Conservation (phyloP, 2,329 filamentous ascomycete species). For the Cladobotryum protrusum region DNA sequence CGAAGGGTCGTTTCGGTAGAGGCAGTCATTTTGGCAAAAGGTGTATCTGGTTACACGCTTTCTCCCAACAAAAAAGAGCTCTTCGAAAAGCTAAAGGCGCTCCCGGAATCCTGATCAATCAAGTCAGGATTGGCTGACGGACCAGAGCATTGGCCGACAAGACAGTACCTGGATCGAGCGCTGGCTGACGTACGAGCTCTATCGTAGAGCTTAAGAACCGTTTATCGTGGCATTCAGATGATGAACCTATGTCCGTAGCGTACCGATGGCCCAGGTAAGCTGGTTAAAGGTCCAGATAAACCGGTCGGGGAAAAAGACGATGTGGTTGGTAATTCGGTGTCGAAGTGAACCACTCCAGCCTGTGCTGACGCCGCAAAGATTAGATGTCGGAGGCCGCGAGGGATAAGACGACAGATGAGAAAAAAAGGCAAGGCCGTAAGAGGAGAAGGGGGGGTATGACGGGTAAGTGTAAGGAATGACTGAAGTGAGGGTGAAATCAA, state of each 20-base stretch:
- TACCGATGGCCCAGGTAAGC: neutral
- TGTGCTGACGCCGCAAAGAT: neutral
- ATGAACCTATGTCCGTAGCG: neutral
- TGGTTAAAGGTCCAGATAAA: neutral
- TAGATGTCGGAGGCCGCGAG: conserved; percentile 8
- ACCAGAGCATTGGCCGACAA: conserved; percentile 14
- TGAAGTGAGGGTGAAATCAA: conserved; percentile 33
- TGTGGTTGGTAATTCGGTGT: neutral
- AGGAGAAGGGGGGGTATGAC: conserved; percentile 9
- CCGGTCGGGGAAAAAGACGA: neutral
- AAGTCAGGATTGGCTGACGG: neutral
- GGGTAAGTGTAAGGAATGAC: conserved; percentile 29
- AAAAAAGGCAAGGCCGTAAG: conserved; percentile 4
- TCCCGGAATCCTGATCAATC: neutral
- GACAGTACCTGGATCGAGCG: conserved; percentile 20
- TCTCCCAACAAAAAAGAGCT: neutral
- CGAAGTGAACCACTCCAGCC: neutral
- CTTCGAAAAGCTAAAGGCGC: conserved; percentile 3
- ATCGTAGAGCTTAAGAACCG: conserved; percentile 27
- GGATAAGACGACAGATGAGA: conserved; percentile 10
- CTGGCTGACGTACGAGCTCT: conserved; percentile 25
- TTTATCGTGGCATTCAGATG: conserved; percentile 33
- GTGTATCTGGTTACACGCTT: conserved; percentile 13
- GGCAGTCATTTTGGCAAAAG: conserved; percentile 63
- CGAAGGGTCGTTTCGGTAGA: conserved; percentile 67